Conservation (phyloP, 2,329 filamentous ascomycete species). For the Sporothrix globosa region DNA sequence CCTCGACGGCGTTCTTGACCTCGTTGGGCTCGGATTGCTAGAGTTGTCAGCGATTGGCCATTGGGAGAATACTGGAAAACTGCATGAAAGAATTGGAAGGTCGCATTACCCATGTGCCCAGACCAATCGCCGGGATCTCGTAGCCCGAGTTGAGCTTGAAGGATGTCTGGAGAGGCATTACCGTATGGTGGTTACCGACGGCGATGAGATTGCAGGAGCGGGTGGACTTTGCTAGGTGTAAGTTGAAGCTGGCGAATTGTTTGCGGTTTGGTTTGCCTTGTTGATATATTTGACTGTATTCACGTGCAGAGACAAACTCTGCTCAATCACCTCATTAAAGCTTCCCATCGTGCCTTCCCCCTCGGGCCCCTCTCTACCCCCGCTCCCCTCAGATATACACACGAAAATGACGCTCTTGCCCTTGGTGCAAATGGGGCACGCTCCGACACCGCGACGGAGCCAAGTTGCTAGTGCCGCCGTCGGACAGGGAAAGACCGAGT, state of each 20-base stretch:
- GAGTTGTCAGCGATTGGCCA: not conserved
- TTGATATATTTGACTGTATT: not conserved
- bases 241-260: not conserved
- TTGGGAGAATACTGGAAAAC: not conserved
- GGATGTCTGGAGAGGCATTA: slow-evolving; percentile 35
- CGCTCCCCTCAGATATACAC: not conserved
- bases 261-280: not conserved
- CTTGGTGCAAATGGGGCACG: slow-evolving; percentile 2
- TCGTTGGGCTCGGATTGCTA: slow-evolving; percentile 44
- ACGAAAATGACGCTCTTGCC: slow-evolving; percentile 5
- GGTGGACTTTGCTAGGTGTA: not conserved
- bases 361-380: not conserved
- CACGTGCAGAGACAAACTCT: not conserved
- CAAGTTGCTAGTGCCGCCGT: slow-evolving; percentile 3
- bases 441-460: not conserved
- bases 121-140: slow-evolving; percentile 47
- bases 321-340: slow-evolving; percentile 17
- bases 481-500: slow-evolving; percentile 19
- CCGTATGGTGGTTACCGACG: not conserved
- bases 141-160: slow-evolving; percentile 37
- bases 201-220: not conserved
- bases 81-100: not conserved
- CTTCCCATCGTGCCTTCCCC: slow-evolving; percentile 18
- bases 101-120: slow-evolving; percentile 47
- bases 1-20: slow-evolving; percentile 50